These are phyloP conservation scores for Phytophthora hybrid DNA, from an alignment of 352 stramenopile species.

Conservation along the genomic window DNA sequence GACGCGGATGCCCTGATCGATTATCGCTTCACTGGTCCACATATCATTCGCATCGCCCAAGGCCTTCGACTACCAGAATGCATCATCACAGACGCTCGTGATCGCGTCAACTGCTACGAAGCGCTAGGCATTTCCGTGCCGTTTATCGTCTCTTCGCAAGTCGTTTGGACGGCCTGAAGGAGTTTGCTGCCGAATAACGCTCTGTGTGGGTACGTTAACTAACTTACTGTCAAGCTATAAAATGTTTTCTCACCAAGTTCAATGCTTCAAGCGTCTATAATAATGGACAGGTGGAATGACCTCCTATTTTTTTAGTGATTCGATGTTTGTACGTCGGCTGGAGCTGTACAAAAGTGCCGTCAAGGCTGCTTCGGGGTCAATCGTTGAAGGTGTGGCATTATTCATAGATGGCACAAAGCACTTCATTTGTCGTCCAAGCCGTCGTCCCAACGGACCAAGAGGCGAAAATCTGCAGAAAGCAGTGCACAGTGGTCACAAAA, in stretches of 20 bases:
- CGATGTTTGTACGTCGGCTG: neutral
- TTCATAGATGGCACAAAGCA: constrained; percentile 8
- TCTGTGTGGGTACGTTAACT: neutral
- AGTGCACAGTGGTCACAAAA: neutral
- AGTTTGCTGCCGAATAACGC: neutral
- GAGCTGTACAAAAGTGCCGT: constrained; percentile 4
- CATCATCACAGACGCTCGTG: neutral
- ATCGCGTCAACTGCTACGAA: constrained; percentile 8
- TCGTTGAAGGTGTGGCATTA: neutral
- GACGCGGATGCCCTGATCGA: constrained; percentile 2
- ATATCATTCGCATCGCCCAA: constrained; percentile 2
- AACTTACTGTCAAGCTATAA: no score
- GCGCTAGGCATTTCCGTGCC: constrained; percentile 1
- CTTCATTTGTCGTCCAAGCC: constrained; percentile 8
- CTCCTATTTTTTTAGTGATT: constrained; percentile 1
- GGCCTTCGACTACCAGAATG: neutral
- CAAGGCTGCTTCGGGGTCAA: neutral
- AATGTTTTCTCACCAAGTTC: no score
- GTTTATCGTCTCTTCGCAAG: neutral
- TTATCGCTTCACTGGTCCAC: neutral
- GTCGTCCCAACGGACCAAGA: neutral
- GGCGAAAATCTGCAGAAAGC: neutral
- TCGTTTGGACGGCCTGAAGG: neutral
- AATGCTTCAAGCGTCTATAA: no score
- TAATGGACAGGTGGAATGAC: no score